Conservation (phyloP, 2,329 filamentous ascomycete genomes). For the Fusarium tupiense region DNA sequence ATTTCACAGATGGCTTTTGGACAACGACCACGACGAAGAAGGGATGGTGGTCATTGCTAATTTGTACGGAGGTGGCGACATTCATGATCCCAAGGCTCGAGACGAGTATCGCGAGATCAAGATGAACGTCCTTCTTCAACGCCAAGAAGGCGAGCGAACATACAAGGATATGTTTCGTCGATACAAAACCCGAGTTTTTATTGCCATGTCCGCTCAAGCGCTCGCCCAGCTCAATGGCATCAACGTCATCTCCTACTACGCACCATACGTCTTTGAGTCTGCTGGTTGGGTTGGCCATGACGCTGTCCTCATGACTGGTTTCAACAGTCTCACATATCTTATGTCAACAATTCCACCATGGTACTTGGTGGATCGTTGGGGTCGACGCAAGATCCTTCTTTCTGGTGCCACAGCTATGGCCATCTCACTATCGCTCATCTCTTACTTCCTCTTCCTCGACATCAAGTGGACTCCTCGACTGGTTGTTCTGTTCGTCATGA, state of each 20-base stretch:
- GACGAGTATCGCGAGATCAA: constrained; percentile 99
- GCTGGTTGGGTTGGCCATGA: constrained; percentile 94
- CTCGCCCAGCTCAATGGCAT: constrained; percentile 98
- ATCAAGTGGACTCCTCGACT: constrained; percentile 79
- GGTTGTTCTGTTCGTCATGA: constrained; percentile 95
- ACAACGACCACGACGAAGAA: constrained; percentile 98
- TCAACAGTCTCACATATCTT: constrained; percentile 91
- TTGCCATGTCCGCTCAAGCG: constrained; percentile 97
- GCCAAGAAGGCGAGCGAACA: constrained; percentile 92
- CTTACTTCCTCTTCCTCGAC: constrained; percentile 94
- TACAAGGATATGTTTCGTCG: constrained; percentile 95
- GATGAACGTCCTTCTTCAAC: constrained; percentile 92
- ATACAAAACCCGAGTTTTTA: constrained; percentile 92
- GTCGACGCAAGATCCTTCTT: constrained; percentile 86
- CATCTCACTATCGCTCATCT: constrained; percentile 86
- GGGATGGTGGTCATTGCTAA: constrained; percentile 99
- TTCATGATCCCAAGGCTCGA: constrained; percentile 89
- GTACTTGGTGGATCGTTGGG: constrained; percentile 95
- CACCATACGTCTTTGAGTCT: constrained; percentile 94
- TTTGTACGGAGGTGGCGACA: constrained; percentile 93
- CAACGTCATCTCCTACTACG: constrained; percentile 99
- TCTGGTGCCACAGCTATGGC: constrained; percentile 92
- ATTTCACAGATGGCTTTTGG: constrained; percentile 83
- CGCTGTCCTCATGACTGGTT: constrained; percentile 95
- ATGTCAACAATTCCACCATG: constrained; percentile 93